Evolutionary conservation across 1,284 basidiomycete genomes (phyloP).

Genomic region (Schizophyllum amplum): DNA sequence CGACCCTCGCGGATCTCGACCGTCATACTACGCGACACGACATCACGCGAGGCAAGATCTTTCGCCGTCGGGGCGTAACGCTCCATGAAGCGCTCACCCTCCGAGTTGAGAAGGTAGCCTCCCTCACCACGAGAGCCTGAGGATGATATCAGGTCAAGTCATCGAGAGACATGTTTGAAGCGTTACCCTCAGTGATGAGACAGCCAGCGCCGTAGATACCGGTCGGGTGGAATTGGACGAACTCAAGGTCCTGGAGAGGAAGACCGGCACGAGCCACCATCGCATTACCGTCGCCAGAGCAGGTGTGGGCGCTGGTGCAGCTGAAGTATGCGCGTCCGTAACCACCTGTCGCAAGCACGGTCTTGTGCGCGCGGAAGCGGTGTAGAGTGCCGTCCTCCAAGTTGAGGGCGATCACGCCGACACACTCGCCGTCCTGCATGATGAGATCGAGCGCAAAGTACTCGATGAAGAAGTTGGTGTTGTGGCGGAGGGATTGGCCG

Average conservation of each 20-base stretch:
- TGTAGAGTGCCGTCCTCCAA: slow-evolving; percentile 99
- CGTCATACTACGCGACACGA: slow-evolving; percentile 99
- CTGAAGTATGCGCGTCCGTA: slow-evolving; percentile 99
- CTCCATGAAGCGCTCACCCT: slow-evolving; percentile 99
- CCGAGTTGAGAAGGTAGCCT: slow-evolving; percentile 96
- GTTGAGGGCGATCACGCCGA: slow-evolving; percentile 98
- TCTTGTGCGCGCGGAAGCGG: slow-evolving; percentile 98
- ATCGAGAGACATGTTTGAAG: not conserved
- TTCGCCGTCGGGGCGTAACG: slow-evolving; percentile 99
- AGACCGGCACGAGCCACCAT: slow-evolving; percentile 98
- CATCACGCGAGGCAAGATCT: slow-evolving; percentile 98
- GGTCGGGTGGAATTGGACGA: slow-evolving; percentile 99
- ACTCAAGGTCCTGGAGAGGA: slow-evolving; percentile 96
- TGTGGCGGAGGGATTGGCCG: slow-evolving; percentile 97
- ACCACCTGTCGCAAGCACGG: slow-evolving; percentile 96
- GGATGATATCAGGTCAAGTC: not conserved
- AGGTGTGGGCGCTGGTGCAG: slow-evolving; percentile 98
- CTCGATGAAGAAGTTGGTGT: slow-evolving; percentile 99
- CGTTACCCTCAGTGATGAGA: slow-evolving; percentile 90
- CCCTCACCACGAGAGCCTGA: slow-evolving; percentile 98
- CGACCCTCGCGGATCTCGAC: slow-evolving; percentile 98
- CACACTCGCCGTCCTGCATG: slow-evolving; percentile 98
- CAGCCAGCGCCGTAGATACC: slow-evolving; percentile 99
- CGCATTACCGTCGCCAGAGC: slow-evolving; percentile 97
- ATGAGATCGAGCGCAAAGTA: slow-evolving; percentile 98